Percentiles rank a stretch among this genome's conserved stretches.
These are phyloP conservation scores for Alternaria ventricosa DNA, from an alignment of 2,329 filamentous ascomycete species.

Conservation along the genomic window DNA sequence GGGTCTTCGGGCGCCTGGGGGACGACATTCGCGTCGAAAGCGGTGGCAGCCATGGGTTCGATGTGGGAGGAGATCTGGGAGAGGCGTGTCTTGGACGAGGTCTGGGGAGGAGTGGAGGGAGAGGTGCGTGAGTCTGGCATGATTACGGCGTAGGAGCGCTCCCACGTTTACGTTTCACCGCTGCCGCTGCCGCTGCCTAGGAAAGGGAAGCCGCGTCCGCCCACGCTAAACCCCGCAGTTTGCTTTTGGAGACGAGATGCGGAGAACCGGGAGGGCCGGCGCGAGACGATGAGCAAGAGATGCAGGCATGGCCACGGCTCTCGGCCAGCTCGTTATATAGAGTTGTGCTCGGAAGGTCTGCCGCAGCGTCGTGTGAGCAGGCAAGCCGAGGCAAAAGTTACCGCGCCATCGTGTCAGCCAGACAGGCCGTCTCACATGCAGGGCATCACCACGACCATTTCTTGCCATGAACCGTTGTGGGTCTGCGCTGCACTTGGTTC, in stretches of 20 bases:
- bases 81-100: slow-evolving; percentile 50
- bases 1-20: slow-evolving; percentile 94
- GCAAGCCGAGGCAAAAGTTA: slow-evolving; percentile 36
- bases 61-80: slow-evolving; percentile 73
- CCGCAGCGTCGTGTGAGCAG: slow-evolving; percentile 19
- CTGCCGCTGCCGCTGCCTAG: slow-evolving; percentile 10
- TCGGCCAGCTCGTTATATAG: slow-evolving; percentile 21
- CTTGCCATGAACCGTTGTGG: slow-evolving; percentile 15
- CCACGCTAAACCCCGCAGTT: slow-evolving; percentile 37
- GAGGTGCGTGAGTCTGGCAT: slow-evolving; percentile 32
- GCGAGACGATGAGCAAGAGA: slow-evolving; percentile 8
- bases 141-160: slow-evolving; percentile 21
- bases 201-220: slow-evolving; percentile 18
- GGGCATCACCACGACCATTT: slow-evolving; percentile 4
- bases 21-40: slow-evolving; percentile 77
- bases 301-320: slow-evolving; percentile 12
- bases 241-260: slow-evolving; percentile 20
- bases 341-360: slow-evolving; percentile 8
- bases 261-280: slow-evolving; percentile 20
- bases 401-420: slow-evolving; percentile 27
- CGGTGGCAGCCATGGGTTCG: slow-evolving; percentile 66
- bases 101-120: slow-evolving; percentile 19
- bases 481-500: slow-evolving; percentile 11
- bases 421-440: slow-evolving; percentile 32
- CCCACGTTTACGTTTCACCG: slow-evolving; percentile 36